phyloP scores from a whole-genome alignment of 805 yeast genomes.

The Saccharomycopsis malanga region DNA sequence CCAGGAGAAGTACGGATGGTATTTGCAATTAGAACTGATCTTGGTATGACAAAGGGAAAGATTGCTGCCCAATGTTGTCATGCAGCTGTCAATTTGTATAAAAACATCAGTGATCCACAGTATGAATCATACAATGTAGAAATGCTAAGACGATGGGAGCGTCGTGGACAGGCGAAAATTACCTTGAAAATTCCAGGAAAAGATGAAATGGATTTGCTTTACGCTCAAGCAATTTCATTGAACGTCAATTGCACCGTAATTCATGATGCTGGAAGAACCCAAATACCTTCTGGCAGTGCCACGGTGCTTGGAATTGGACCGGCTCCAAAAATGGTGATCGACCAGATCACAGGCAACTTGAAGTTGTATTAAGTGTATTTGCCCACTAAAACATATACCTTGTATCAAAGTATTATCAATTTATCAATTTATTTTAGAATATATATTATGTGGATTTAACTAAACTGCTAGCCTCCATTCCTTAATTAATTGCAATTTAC shows the following conservation, averaged over 20 bases:
- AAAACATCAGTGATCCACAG: constrained; percentile 26
- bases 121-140: constrained; percentile 41
- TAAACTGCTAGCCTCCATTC: too few species aligned
- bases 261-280: constrained; percentile 96
- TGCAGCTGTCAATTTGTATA: constrained; percentile 90
- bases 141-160: constrained; percentile 68
- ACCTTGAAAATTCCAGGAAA: constrained; percentile 70
- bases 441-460: too few species aligned
- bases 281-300: constrained; percentile 91
- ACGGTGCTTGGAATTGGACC: constrained; percentile 98
- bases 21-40: constrained; percentile 77
- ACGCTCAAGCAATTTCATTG: constrained; percentile 71
- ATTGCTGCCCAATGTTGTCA: constrained; percentile 97
- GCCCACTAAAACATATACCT: neutral
- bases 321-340: constrained; percentile 76
- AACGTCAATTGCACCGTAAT: constrained; percentile 76
- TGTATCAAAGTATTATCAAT: too few species aligned
- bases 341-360: constrained; percentile 72
- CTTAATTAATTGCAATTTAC: too few species aligned
- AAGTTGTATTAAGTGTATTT: constrained; percentile 49
- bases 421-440: too few species aligned
- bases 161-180: constrained; percentile 88
- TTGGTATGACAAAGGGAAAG: constrained; percentile 91
- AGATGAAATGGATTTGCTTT: constrained; percentile 62
- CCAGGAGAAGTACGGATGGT: constrained; percentile 87